phyloP scores from a whole-genome alignment of 805 yeast species.

The Wickerhamomyces subpelliculosus region DNA sequence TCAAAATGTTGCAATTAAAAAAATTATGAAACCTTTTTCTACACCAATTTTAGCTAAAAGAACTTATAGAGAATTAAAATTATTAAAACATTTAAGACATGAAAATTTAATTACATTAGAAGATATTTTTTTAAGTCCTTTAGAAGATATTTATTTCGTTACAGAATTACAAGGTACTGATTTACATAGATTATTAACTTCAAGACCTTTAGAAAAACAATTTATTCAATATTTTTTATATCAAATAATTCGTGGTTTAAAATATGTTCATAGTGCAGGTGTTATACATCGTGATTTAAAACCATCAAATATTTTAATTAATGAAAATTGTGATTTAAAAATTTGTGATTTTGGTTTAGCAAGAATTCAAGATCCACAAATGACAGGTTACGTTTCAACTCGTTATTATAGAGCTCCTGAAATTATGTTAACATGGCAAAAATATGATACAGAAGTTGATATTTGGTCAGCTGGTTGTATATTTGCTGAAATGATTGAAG shows the following conservation, averaged over 20 bases:
- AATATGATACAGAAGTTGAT: constrained; percentile 93
- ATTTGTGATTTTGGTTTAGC: constrained; percentile 95
- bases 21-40: constrained; percentile 95
- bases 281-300: constrained; percentile 86
- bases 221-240: constrained; percentile 95
- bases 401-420: constrained; percentile 97
- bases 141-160: constrained; percentile 93
- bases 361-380: constrained; percentile 95
- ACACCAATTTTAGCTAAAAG: constrained; percentile 94
- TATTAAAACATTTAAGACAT: constrained; percentile 88
- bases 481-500: constrained; percentile 95
- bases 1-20: constrained; percentile 94
- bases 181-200: constrained; percentile 80
- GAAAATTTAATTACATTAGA: constrained; percentile 90
- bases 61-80: constrained; percentile 91
- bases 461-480: constrained; percentile 98
- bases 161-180: constrained; percentile 97
- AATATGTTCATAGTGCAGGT: constrained; percentile 88
- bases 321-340: constrained; percentile 86
- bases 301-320: constrained; percentile 77
- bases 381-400: constrained; percentile 97
- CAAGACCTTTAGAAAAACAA: constrained; percentile 92
- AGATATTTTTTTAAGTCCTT: constrained; percentile 89
- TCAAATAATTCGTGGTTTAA: constrained; percentile 85
- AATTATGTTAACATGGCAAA: constrained; percentile 98